phyloP scores from a whole-genome alignment of 768 basidiomycete genomes.

The Coprinopsis strossmayeri region DNA sequence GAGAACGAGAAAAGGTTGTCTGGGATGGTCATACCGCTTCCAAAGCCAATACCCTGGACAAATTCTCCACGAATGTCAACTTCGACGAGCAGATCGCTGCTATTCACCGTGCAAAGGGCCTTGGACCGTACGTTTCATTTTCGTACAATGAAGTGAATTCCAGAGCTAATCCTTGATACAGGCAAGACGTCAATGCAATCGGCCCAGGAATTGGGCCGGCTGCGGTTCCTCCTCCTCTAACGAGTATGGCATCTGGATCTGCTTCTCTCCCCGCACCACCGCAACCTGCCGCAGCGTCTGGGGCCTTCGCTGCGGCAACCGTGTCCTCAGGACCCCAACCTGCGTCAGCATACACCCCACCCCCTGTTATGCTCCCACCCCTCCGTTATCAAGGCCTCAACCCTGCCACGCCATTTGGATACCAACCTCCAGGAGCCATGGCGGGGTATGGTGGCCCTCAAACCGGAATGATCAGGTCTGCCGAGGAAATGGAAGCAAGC shows the following conservation, averaged over 20 bases:
- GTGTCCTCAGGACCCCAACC: slow-evolving; percentile 92
- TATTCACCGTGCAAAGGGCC: slow-evolving; percentile 88
- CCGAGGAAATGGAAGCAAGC: slow-evolving; percentile 78
- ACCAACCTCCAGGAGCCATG: slow-evolving; percentile 47
- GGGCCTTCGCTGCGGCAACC: slow-evolving; percentile 74
- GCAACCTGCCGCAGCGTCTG: slow-evolving; percentile 31
- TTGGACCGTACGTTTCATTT: slow-evolving; percentile 59
- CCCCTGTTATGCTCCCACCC: slow-evolving; percentile 80
- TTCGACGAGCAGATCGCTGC: slow-evolving; percentile 98
- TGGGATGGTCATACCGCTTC: slow-evolving; percentile 99
- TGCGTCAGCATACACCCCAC: slow-evolving; percentile 57
- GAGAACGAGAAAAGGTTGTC: slow-evolving; percentile 90
- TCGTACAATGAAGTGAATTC: slow-evolving; percentile 11
- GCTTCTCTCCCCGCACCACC: slow-evolving; percentile 72
- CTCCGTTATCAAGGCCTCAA: slow-evolving; percentile 79
- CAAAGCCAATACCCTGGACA: slow-evolving; percentile 86
- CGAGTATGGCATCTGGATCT: slow-evolving; percentile 60
- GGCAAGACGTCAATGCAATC: slow-evolving; percentile 72
- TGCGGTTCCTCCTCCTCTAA: slow-evolving; percentile 61
- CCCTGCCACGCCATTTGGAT: slow-evolving; percentile 70
- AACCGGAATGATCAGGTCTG: slow-evolving; percentile 67
- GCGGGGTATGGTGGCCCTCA: slow-evolving; percentile 56
- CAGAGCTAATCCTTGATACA: slow-evolving; percentile 19
- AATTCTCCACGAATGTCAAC: slow-evolving; percentile 89
- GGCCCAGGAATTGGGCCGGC: slow-evolving; percentile 86